A percentile compares a stretch with the other conserved stretches of the same genome.
Conservation (phyloP, 139 green algal genomes). For the Ulvella scutata region DNA sequence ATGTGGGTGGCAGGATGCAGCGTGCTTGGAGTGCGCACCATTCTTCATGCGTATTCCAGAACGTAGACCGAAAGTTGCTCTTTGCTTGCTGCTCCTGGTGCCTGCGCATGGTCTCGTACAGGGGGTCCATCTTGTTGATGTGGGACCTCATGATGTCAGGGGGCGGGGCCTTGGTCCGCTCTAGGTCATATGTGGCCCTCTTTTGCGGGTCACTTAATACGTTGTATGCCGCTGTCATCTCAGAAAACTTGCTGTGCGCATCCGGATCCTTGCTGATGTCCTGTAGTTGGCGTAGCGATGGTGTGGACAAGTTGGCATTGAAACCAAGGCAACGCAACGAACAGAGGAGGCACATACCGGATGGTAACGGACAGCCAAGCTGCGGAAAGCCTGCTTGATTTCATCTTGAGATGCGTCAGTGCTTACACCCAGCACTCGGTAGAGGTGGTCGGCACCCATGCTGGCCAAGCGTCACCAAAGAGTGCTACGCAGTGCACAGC, state of each 20-base stretch:
- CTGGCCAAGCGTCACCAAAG: no score
- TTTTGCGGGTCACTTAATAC: neutral
- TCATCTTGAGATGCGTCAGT: neutral
- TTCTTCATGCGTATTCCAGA: neutral
- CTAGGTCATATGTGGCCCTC: neutral
- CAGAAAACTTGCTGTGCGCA: neutral
- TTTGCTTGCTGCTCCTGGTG: neutral
- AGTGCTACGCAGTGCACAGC: no score
- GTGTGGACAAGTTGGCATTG: neutral
- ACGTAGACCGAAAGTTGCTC: neutral
- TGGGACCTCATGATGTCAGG: neutral
- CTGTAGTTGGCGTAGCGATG: neutral
- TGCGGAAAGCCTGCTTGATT: neutral
- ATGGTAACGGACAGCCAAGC: neutral
- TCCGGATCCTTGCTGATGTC: neutral
- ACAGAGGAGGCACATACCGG: neutral
- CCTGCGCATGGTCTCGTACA: neutral
- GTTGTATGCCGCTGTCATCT: neutral
- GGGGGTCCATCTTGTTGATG: neutral
- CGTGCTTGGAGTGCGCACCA: no score
- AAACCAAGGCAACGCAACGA: neutral
- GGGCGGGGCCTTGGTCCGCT: neutral
- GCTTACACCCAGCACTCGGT: neutral
- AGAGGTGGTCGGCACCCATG: no score
- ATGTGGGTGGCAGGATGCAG: no score